Conservation (phyloP, 2,329 filamentous ascomycete species). For the Alternaria incomplexa region DNA sequence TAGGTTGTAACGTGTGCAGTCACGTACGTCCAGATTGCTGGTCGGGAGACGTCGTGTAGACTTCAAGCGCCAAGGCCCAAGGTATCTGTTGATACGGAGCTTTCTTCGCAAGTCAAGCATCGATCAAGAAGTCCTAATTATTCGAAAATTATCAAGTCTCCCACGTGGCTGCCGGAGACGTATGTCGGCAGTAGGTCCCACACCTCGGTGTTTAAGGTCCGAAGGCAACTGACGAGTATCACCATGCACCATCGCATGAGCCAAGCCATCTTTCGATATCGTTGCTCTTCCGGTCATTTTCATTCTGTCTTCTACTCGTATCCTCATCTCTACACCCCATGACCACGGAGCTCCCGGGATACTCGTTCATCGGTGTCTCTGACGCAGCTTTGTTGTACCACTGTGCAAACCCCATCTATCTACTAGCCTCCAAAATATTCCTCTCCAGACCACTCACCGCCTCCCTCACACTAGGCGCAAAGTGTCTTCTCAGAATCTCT, state of each 20-base stretch:
- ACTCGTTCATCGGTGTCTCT: constrained; percentile 18
- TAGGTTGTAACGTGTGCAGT: background rate
- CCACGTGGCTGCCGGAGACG: background rate
- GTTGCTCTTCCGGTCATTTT: background rate
- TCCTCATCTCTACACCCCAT: background rate
- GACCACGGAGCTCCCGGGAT: constrained; percentile 10
- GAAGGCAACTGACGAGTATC: background rate
- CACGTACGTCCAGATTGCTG: background rate
- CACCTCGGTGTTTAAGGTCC: background rate
- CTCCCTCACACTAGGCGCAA: constrained; percentile 83
- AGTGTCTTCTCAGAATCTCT: constrained; percentile 84
- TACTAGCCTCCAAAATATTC: constrained; percentile 40
- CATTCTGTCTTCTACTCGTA: background rate
- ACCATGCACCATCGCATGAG: background rate
- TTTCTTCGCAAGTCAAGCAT: background rate
- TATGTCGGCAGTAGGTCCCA: background rate
- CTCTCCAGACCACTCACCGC: constrained; percentile 57
- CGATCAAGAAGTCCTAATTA: background rate
- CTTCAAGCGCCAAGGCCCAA: background rate
- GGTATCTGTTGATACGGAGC: background rate
- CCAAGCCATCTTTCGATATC: background rate
- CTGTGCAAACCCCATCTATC: constrained; percentile 1
- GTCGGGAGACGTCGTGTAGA: background rate
- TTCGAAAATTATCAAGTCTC: background rate
- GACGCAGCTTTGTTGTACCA: background rate